Base-by-base conservation (phyloP, 2,329 filamentous ascomycete species). In the Penicillium sp. region DNA sequence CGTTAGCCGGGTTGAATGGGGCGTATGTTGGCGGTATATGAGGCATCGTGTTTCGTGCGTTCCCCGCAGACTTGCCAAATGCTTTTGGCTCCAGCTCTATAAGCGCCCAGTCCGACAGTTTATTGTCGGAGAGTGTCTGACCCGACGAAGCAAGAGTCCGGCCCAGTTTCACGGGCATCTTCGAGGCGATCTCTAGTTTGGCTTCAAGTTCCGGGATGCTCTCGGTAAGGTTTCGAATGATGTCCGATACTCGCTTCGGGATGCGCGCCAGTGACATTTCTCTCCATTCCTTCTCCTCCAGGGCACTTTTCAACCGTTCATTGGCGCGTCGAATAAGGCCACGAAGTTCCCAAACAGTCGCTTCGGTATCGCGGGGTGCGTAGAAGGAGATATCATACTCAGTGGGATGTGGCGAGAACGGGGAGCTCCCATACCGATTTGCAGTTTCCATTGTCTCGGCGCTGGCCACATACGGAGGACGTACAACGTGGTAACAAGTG, bases 161-260 rank as follows among this genome's bases (percentile, higher is more conserved):
- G 3, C 55, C 55, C 19, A 58, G 46, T 8, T 50, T 41, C 1
- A 51, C 17, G 46, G 55, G 55, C 55, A 58, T 58, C 23, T 23
- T 15, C 7, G 13, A n/a, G 5, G 50, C 47, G 19, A 58, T 15
- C 1, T 41, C 48, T 5, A 58, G 47, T 30, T 58, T 50, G 13
- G 23, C 21, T 23, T 35, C 8, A 8, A 47, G 53, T n/a, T 7
- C 5, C 1, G 41, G 26, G 23, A 48, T 30, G 9, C 29, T 7
- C 30, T 56, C 7, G 23, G 23, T 31, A 44, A 8, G 31, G 7
- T 17, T n/a, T 7, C 29, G 9, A 29, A 50, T 50, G 23, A 2
- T 56, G 5, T 31, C 17, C 1, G 11, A 5, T 6, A 35, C 26
- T 29, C 41, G 19, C 23, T 6, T 3, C 1, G 53, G 53, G 23